These are phyloP conservation scores for Nevesoporus exiguus DNA, from an alignment of 768 basidiomycete species.

Conservation along the genomic window DNA sequence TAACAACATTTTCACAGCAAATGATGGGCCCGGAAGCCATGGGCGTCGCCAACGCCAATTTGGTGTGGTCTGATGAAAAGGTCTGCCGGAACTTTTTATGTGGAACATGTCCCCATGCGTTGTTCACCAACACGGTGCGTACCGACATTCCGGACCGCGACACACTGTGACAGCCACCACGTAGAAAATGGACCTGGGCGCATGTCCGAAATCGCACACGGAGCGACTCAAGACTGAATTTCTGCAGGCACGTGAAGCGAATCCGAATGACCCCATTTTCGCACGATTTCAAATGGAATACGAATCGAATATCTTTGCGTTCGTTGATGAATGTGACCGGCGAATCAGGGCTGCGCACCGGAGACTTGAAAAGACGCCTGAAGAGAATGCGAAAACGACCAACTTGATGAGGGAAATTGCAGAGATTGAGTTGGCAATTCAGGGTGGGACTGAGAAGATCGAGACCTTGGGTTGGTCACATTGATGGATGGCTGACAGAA, in stretches of 20 bases:
- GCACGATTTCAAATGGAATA: conserved; percentile 91
- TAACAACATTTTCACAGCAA: conserved; percentile 56
- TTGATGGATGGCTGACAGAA: conserved; percentile 6
- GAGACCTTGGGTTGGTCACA: conserved; percentile 72
- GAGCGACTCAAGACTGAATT: conserved; percentile 92
- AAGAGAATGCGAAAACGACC: conserved; percentile 99
- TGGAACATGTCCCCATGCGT: conserved; percentile 95
- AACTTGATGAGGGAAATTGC: conserved; percentile 99
- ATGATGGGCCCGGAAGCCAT: conserved; percentile 99
- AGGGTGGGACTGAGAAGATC: conserved; percentile 98
- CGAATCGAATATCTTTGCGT: conserved; percentile 90
- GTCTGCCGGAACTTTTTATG: conserved; percentile 98
- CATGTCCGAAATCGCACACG: conserved; percentile 95
- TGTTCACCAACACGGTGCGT: conserved; percentile 96
- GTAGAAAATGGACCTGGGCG: conserved; percentile 98
- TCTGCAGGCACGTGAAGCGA: conserved; percentile 70
- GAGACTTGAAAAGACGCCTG: conserved; percentile 97
- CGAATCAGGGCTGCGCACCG: conserved; percentile 92
- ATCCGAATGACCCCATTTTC: conserved; percentile 78
- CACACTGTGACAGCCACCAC: neutral
- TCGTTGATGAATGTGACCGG: conserved; percentile 98
- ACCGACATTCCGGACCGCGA: neutral
- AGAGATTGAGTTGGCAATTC: conserved; percentile 97
- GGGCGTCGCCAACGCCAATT: conserved; percentile 90
- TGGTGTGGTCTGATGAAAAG: conserved; percentile 94